Evolutionary conservation across 164 flowering plant species (phyloP), one percentile per base, ranked within the genome.

Genomic region (Platanus orientalis): DNA sequence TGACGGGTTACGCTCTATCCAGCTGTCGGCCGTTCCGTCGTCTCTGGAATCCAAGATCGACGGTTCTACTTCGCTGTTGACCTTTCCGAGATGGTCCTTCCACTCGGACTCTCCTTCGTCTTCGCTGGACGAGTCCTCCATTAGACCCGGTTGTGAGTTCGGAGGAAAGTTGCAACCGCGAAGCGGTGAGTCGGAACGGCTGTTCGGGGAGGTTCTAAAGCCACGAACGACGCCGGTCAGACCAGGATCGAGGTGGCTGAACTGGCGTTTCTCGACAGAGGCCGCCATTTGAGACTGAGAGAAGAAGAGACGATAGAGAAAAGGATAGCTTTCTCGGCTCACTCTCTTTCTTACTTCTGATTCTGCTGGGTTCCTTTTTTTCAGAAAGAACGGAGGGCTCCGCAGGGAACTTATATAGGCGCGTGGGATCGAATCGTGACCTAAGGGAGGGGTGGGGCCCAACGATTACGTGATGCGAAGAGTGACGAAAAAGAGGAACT

Each of bases 1-100:
- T 54, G 86, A 66, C 0, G 87, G 73, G 80, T 86, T 84, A 0
- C 98, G 92, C 54, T 76, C 63, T 61, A 93, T 73, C 97, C 97
- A 93, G 61, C 65, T 66, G 64, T 93, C 98, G 3, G 94, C 77
- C 16, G 97, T 93, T 17, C 71, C 80, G 52, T 84, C 84, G 65
- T 93, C 98, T 12, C 87, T 48, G 0, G 76, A 19, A 67, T 93
- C 97, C 4, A 61, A 44, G 49, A 78, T 62, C 19, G 90, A 79
- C 56, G 82, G 87, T 54, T 87, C 88, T 1, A 84, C 26, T 65
- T 84, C 92, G 23, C 45, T 53, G 63, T 70, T 75, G 14, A 70
- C 76, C 53, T 76, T 76, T 9, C 58, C 54, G 10, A 78, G 62
- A 16, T 63, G 20, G 0, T 74, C 76, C 14, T 9, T 50, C 53